A percentile compares a stretch with the other conserved stretches of the same genome.
Evolutionary conservation across 768 basidiomycete genomes (phyloP).

Genomic region (Naganishia vaughanmartiniae): DNA sequence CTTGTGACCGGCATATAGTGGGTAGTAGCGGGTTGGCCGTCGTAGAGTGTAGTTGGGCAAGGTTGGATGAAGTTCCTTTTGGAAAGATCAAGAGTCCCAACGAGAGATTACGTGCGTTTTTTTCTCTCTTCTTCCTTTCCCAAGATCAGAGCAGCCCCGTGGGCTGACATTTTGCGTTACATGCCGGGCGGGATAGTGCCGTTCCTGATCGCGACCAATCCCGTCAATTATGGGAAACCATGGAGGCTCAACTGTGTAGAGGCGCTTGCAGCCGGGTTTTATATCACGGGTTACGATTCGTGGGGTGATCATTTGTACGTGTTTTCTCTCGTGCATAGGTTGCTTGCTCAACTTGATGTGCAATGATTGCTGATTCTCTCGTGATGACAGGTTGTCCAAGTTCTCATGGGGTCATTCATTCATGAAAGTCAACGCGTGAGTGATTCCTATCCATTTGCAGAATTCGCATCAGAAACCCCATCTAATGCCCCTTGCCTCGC

Average conservation of each 20-base stretch:
- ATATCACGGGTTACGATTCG: slow-evolving; percentile 78
- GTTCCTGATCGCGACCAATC: slow-evolving; percentile 90
- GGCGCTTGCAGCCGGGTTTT: slow-evolving; percentile 83
- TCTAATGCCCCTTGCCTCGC: neutral
- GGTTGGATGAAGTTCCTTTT: slow-evolving; percentile 91
- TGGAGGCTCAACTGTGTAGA: slow-evolving; percentile 95
- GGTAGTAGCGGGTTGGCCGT: slow-evolving; percentile 77
- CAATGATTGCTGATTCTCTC: neutral
- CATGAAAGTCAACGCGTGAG: slow-evolving; percentile 74
- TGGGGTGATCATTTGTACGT: slow-evolving; percentile 69
- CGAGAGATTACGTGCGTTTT: slow-evolving; percentile 76
- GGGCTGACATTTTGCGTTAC: no score
- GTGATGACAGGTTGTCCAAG: slow-evolving; percentile 57
- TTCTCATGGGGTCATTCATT: slow-evolving; percentile 94
- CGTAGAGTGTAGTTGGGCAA: slow-evolving; percentile 98
- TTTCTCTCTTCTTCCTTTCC: neutral
- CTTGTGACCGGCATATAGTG: slow-evolving; percentile 78
- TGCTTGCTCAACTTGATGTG: neutral
- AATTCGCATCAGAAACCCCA: neutral
- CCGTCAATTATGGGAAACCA: slow-evolving; percentile 96
- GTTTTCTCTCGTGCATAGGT: neutral
- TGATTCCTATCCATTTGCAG: slow-evolving; percentile 32
- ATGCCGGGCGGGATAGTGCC: no score
- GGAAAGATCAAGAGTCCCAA: slow-evolving; percentile 87
- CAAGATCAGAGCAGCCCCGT: no score